Evolutionary conservation across 352 stramenopile genomes (phyloP).

Genomic region (Phytophthora macrochlamydospora): DNA sequence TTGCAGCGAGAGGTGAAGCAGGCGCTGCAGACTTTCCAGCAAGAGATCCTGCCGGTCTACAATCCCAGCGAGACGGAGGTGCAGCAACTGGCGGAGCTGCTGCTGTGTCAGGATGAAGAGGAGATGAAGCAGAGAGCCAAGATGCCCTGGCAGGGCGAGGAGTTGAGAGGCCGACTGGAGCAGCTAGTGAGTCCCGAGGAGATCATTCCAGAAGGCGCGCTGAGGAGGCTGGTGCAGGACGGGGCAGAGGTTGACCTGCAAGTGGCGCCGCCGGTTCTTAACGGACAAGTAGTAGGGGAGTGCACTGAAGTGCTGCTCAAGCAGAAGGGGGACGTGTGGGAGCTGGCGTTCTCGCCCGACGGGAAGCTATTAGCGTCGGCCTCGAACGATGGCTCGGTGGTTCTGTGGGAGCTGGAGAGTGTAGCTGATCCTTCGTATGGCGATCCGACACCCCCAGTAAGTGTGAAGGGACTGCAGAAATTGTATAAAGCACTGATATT

Average conservation of each 20-base stretch:
- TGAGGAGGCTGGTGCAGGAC: conserved; percentile 55
- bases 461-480: too few relatives aligned
- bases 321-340: conserved; percentile 65
- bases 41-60: conserved; percentile 64
- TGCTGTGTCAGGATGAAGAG: conserved; percentile 55
- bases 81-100: conserved; percentile 53
- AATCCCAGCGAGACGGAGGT: conserved; percentile 52
- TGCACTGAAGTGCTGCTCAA: conserved; percentile 52
- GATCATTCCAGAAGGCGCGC: conserved; percentile 60
- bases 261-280: conserved; percentile 10
- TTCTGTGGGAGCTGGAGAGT: conserved; percentile 70
- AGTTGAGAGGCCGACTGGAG: conserved; percentile 57
- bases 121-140: conserved; percentile 41
- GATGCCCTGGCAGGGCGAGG: conserved; percentile 49
- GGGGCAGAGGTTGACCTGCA: conserved; percentile 27
- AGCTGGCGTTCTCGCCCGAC: conserved; percentile 82
- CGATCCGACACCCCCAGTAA: conserved; percentile 17
- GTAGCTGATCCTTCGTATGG: conserved; percentile 5
- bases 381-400: conserved; percentile 74
- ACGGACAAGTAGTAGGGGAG: conserved; percentile 27
- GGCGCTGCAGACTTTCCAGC: conserved; percentile 65
- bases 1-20: conserved; percentile 37
- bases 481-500: too few relatives aligned
- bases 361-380: conserved; percentile 78
- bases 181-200: conserved; percentile 67